These are phyloP conservation scores for Alternaria sp. DNA, from an alignment of 2,329 filamentous ascomycete species.

Conservation along the genomic window DNA sequence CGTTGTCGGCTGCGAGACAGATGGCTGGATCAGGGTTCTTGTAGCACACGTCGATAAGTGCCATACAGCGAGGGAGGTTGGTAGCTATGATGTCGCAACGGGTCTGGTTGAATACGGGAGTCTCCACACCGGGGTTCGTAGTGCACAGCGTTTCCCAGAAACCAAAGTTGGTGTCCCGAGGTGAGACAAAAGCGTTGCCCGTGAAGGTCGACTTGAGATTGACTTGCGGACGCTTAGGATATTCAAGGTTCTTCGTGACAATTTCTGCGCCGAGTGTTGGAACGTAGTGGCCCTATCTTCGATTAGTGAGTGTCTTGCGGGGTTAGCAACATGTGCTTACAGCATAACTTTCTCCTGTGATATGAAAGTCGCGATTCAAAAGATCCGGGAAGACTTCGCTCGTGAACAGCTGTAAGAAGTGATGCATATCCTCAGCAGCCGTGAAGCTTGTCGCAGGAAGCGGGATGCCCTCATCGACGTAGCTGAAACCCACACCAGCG, in stretches of 20 bases:
- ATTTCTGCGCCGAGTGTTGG: constrained; percentile 55
- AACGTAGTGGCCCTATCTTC: constrained; percentile 55
- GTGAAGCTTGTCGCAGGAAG: constrained; percentile 50
- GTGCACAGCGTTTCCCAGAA: constrained; percentile 58
- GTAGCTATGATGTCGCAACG: constrained; percentile 56
- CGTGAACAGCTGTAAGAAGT: constrained; percentile 58
- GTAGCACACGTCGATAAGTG: constrained; percentile 51
- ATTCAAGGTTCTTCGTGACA: constrained; percentile 52
- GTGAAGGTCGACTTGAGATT: constrained; percentile 55
- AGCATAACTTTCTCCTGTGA: constrained; percentile 59
- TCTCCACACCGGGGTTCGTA: constrained; percentile 52
- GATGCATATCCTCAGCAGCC: constrained; percentile 57
- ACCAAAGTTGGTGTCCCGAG: constrained; percentile 50
- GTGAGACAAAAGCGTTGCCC: constrained; percentile 56
- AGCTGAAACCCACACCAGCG: constrained; percentile 49
- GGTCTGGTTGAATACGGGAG: constrained; percentile 54
- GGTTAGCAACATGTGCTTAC: constrained; percentile 33
- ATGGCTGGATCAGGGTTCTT: constrained; percentile 51
- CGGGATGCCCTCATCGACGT: constrained; percentile 45
- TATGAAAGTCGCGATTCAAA: constrained; percentile 50
- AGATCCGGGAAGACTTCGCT: constrained; percentile 54
- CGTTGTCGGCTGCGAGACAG: constrained; percentile 45
- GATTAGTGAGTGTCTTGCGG: neutral
- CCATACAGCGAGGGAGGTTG: constrained; percentile 54
- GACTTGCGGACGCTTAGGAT: constrained; percentile 51